These are phyloP conservation scores for Fusarium sp. DNA, from an alignment of 2,329 filamentous ascomycete species.

Conservation along the genomic window DNA sequence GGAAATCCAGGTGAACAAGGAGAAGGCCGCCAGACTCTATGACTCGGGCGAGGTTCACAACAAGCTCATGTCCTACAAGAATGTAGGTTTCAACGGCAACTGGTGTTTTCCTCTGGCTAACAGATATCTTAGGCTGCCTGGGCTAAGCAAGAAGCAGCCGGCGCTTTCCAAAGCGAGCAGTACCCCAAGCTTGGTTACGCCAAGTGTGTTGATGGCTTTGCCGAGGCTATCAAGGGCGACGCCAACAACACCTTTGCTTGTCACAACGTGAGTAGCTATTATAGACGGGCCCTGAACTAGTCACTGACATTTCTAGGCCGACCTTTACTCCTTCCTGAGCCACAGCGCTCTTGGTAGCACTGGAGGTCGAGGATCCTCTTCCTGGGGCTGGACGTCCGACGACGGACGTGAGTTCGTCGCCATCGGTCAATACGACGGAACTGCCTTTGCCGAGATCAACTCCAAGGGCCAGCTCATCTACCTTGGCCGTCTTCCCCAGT, in stretches of 20 bases:
- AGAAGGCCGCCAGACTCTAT: constrained; percentile 27
- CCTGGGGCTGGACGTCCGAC: constrained; percentile 60
- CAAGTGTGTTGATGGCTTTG: constrained; percentile 56
- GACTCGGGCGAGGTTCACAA: constrained; percentile 39
- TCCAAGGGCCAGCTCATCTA: constrained; percentile 58
- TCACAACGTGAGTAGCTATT: constrained; percentile 52
- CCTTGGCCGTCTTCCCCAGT: constrained; percentile 59
- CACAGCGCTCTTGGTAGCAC: constrained; percentile 64
- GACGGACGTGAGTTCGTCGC: constrained; percentile 62
- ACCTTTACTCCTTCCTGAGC: constrained; percentile 66
- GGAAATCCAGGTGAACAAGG: constrained; percentile 34
- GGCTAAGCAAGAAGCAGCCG: constrained; percentile 49
- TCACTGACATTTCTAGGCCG: constrained; percentile 40
- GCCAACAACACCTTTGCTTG: constrained; percentile 60
- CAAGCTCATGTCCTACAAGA: constrained; percentile 32
- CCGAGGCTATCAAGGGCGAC: constrained; percentile 58
- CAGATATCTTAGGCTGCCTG: constrained; percentile 44
- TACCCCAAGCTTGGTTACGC: constrained; percentile 54
- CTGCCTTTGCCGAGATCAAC: constrained; percentile 61
- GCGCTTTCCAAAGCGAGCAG: constrained; percentile 50
- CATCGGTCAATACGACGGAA: constrained; percentile 61
- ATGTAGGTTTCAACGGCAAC: neutral
- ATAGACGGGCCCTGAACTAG: fast-evolving
- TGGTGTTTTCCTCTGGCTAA: neutral
- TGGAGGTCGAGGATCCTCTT: constrained; percentile 51